phyloP scores from a whole-genome alignment of 257 asterid species.

The Buddleja alternifolia region DNA sequence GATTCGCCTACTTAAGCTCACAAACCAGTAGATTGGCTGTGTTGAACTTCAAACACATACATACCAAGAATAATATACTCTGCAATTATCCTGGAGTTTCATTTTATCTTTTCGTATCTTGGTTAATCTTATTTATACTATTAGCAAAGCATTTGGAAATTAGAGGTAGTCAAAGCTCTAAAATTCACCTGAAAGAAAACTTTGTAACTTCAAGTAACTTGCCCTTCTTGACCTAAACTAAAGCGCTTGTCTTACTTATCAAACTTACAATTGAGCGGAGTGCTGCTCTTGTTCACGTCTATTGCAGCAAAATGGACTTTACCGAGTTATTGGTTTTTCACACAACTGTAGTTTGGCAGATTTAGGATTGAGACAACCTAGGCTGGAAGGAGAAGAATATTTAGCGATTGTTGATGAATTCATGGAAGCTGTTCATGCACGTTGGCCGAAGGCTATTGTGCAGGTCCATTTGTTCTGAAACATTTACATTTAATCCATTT shows the following conservation, averaged over 20 bases:
- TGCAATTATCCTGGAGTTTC: conserved; percentile 22
- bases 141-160: conserved; percentile 12
- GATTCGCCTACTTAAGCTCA: conserved; percentile 10
- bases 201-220: conserved; percentile 9
- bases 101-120: conserved; percentile 4
- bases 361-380: conserved; percentile 91
- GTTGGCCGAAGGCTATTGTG: conserved; percentile 99
- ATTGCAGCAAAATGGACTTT: no score
- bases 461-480: conserved; percentile 62
- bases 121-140: conserved; percentile 6
- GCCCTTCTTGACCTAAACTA: conserved; percentile 1
- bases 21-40: conserved; percentile 24
- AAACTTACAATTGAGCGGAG: conserved; percentile 2
- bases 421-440: conserved; percentile 99
- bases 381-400: conserved; percentile 98
- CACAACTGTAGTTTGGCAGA: conserved; percentile 61
- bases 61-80: conserved; percentile 10
- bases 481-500: conserved; percentile 16
- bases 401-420: conserved; percentile 89
- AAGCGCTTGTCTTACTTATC: conserved; percentile 1
- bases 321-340: conserved; percentile 21
- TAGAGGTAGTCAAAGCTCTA: conserved; percentile 10
- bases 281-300: not conserved
- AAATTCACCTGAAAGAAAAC: conserved; percentile 18
- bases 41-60: not conserved